phyloP scores from a whole-genome alignment of 108 stramenopile genomes.

The Nitzschia sp. region DNA sequence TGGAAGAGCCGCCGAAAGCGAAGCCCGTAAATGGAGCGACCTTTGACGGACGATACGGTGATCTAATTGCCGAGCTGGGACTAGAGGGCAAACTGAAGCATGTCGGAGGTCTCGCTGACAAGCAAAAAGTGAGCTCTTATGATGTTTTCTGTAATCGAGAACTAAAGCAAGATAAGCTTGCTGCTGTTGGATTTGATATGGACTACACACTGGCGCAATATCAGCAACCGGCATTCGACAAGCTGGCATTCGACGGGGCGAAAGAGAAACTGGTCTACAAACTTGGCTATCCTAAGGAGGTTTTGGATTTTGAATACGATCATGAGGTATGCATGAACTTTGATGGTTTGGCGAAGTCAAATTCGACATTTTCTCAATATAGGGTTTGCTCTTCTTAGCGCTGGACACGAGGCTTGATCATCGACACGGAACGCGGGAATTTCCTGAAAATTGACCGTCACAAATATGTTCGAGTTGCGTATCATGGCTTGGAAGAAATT shows the following conservation, averaged over 20 bases:
- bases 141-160: slow-evolving; percentile 95
- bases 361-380: background rate
- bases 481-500: slow-evolving; percentile 86
- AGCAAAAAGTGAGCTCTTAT: slow-evolving; percentile 49
- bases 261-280: slow-evolving; percentile 89
- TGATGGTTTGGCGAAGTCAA: background rate
- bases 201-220: slow-evolving; percentile 97
- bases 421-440: slow-evolving; percentile 94
- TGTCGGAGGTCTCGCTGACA: slow-evolving; percentile 38
- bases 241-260: slow-evolving; percentile 94
- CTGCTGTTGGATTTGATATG: slow-evolving; percentile 95
- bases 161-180: slow-evolving; percentile 75
- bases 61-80: slow-evolving; percentile 30
- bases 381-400: slow-evolving; percentile 10
- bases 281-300: slow-evolving; percentile 78
- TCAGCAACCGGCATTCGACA: slow-evolving; percentile 88
- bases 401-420: slow-evolving; percentile 90
- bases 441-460: slow-evolving; percentile 95
- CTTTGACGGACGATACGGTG: slow-evolving; percentile 21
- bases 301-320: slow-evolving; percentile 87
- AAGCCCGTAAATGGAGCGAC: background rate
- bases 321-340: slow-evolving; percentile 38
- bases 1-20: background rate
- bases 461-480: slow-evolving; percentile 93
- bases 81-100: slow-evolving; percentile 43